These are phyloP conservation scores for Tetradesmus lagerheimii DNA, from an alignment of 139 green algal species.

Conservation along the genomic window DNA sequence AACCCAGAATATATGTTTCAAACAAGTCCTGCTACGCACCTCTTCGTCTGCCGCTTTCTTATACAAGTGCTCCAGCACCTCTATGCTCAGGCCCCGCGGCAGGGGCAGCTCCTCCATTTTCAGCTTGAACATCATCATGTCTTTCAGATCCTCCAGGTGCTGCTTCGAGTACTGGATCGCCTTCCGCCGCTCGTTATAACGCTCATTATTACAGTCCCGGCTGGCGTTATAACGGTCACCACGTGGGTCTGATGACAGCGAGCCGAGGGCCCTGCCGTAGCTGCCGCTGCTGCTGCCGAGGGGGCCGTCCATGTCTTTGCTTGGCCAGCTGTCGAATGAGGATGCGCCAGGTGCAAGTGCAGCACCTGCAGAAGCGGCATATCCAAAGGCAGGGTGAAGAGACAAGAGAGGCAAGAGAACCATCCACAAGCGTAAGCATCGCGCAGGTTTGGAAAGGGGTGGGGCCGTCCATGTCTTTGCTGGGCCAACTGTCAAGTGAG, in stretches of 20 bases:
- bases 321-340: not conserved
- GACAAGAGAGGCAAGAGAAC: too few relatives aligned
- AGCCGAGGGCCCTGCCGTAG: not conserved
- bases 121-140: slow-evolving; percentile 40
- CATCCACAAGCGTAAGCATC: too few relatives aligned
- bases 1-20: too few relatives aligned
- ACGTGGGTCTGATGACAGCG: too few relatives aligned
- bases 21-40: too few relatives aligned
- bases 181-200: not conserved
- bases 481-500: not conserved
- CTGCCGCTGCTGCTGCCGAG: not conserved
- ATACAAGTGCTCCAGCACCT: slow-evolving; percentile 10
- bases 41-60: not conserved
- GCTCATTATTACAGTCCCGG: not conserved
- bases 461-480: slow-evolving; percentile 18
- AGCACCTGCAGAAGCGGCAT: not conserved
- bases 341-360: not conserved
- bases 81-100: not conserved
- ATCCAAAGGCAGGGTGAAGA: too few relatives aligned
- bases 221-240: not conserved
- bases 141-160: slow-evolving; percentile 37
- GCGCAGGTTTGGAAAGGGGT: too few relatives aligned
- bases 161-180: not conserved
- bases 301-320: slow-evolving; percentile 18
- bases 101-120: slow-evolving; percentile 43